phyloP scores from a whole-genome alignment of 192 early-diverging fungal genomes.

The Backusella mclennaniae region DNA sequence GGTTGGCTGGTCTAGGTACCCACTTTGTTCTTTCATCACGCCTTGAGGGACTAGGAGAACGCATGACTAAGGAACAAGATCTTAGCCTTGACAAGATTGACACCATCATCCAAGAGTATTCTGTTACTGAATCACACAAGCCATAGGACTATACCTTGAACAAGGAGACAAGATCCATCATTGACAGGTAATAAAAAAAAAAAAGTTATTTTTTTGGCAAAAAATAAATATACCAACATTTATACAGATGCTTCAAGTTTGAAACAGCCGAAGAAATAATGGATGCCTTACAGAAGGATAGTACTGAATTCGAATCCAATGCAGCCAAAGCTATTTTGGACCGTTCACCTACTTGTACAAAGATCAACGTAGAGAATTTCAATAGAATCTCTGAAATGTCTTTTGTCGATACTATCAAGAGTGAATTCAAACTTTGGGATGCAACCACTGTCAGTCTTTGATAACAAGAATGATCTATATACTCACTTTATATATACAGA shows the following conservation, averaged over 20 bases:
- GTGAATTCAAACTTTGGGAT: slow-evolving; percentile 81
- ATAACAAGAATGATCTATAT: background rate
- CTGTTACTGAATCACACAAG: slow-evolving; percentile 49
- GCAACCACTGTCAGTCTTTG: slow-evolving; percentile 49
- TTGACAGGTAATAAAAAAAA: slow-evolving; percentile 39
- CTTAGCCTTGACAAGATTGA: slow-evolving; percentile 81
- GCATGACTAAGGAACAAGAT: slow-evolving; percentile 77
- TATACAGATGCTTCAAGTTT: slow-evolving; percentile 67
- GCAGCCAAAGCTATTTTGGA: slow-evolving; percentile 60
- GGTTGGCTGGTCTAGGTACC: slow-evolving; percentile 89
- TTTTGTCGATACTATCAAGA: slow-evolving; percentile 75
- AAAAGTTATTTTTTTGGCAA: background rate
- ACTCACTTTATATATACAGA: slow-evolving; percentile 21
- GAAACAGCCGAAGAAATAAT: slow-evolving; percentile 83
- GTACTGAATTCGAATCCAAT: slow-evolving; percentile 61
- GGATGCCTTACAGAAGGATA: slow-evolving; percentile 73
- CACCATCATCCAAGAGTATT: slow-evolving; percentile 88
- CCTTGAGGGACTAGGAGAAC: slow-evolving; percentile 72
- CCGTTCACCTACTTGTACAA: slow-evolving; percentile 84
- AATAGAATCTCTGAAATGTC: slow-evolving; percentile 59
- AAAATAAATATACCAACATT: too few relatives aligned
- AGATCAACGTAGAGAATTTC: slow-evolving; percentile 82
- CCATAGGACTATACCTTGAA: slow-evolving; percentile 37
- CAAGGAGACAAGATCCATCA: slow-evolving; percentile 55
- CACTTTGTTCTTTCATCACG: slow-evolving; percentile 91